Evolutionary conservation across 805 yeast genomes (phyloP), one percentile per base, ranked within the genome.

Genomic region (Schwanniomyces yamadae): DNA sequence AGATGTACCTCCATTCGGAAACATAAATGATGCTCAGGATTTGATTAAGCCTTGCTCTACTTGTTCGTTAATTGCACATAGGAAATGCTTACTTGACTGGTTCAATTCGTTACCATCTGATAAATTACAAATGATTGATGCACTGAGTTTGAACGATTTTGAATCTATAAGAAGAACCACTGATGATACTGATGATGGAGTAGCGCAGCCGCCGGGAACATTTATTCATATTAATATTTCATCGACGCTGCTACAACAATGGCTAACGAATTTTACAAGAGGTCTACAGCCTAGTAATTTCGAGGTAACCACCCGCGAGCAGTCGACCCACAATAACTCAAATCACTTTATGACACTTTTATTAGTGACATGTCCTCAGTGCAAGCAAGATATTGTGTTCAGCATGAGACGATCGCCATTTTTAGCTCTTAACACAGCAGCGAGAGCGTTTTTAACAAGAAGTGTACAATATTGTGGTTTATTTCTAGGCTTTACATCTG

Each of bases 31-130:
- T 39, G 70, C 70, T 4, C 49, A 50, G 34, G 69, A 61, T 35
- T 46, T 68, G 28, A 42, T 66, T 15, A 42, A 44, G 5, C 73
- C 73, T 0, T 68, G 73, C 42, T 35, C 55, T 22, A 61, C 69
- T 4, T 68, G 73, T 41, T 50, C 59, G 7, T 32, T 68, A 17
- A 53, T 48, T 5, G 50, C 65, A 14, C 73, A 68, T 48, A 50
- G 61, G 16, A 63, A 59, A 33, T 68, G 73, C 41, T 45, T 67
- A 12, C 34, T 61, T 3, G 73, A 67, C 36, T 68, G 73, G 71
- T 63, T 65, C 51, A 58, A 59, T 38, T 49, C 66, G 6, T 44
- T 66, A 6, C 63, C 64, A 5, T 33, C 50, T 7, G 55, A 59
- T 19, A 58, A 59, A 30, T 33, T 61, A 10, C 46, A 47, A 20